A percentile compares a stretch with the other conserved stretches of the same genome.
Conservation (phyloP, 257 asterid species). For the Leonotis leonurus region DNA sequence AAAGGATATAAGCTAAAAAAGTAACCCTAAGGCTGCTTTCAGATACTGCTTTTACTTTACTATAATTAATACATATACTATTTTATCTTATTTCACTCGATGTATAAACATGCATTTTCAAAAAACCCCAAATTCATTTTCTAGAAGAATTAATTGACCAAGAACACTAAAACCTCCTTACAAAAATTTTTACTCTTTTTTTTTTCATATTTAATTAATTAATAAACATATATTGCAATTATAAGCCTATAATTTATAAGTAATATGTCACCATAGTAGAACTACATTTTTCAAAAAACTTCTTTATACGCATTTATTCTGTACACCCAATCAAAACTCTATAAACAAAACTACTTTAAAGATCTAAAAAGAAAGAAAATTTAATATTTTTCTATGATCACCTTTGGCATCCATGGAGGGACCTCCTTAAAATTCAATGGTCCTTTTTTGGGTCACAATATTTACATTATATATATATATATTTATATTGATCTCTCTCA, state of each 20-base stretch:
- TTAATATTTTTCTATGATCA: background rate
- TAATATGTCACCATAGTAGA: too few relatives aligned
- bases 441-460: constrained; percentile 18
- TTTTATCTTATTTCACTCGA: background rate
- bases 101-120: background rate
- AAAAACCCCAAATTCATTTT: too few relatives aligned
- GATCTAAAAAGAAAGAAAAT: background rate
- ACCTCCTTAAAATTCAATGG: constrained; percentile 19
- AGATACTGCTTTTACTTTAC: background rate
- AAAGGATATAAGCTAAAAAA: background rate
- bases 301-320: background rate
- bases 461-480: too few relatives aligned
- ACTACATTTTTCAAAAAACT: background rate
- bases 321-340: constrained; percentile 11
- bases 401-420: constrained; percentile 32
- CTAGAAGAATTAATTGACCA: too few relatives aligned
- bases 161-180: too few relatives aligned
- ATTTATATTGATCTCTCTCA: too few relatives aligned
- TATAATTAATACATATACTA: background rate
- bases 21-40: background rate
- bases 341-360: constrained; percentile 15
- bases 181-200: too few relatives aligned
- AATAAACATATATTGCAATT: too few relatives aligned
- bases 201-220: too few relatives aligned
- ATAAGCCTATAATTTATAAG: too few relatives aligned